These are phyloP conservation scores for Hermanozyma aechmeae DNA, from an alignment of 805 yeast genomes.

Conservation along the genomic window DNA sequence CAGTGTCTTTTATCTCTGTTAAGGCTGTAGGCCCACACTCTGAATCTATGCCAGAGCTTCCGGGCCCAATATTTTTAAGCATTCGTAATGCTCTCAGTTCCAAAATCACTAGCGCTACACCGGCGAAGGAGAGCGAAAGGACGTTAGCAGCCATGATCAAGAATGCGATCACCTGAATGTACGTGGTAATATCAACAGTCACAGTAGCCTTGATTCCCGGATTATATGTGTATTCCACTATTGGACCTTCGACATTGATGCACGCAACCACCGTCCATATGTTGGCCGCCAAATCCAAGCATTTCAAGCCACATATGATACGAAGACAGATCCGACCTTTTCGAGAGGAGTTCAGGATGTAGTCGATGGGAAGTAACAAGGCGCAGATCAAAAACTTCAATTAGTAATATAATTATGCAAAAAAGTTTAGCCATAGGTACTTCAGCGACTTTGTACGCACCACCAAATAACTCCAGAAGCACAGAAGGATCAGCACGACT, in stretches of 20 bases:
- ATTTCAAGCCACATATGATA: no score
- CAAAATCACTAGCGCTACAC: slow-evolving; percentile 7
- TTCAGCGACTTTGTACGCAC: no score
- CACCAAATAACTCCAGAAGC: slow-evolving; percentile 10
- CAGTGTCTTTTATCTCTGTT: no score
- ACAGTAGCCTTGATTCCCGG: slow-evolving; percentile 5
- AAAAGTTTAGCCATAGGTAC: slow-evolving; percentile 1
- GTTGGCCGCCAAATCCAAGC: slow-evolving; percentile 10
- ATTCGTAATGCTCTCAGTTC: slow-evolving; percentile 2
- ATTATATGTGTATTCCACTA: slow-evolving; percentile 19
- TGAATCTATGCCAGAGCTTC: not conserved
- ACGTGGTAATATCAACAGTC: slow-evolving; percentile 18
- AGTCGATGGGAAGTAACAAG: slow-evolving; percentile 7
- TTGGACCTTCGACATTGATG: slow-evolving; percentile 10
- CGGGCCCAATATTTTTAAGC: not conserved
- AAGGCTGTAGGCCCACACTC: not conserved
- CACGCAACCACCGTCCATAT: slow-evolving; percentile 11
- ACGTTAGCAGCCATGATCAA: slow-evolving; percentile 6
- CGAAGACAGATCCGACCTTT: not conserved
- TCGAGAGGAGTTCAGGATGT: slow-evolving; percentile 4
- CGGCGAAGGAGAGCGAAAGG: slow-evolving; percentile 9
- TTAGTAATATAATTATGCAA: slow-evolving; percentile 1
- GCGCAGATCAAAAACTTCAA: slow-evolving; percentile 5
- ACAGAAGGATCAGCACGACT: slow-evolving; percentile 10
- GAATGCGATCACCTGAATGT: slow-evolving; percentile 14